Evolutionary conservation across 1,284 basidiomycete genomes (phyloP).

Genomic region (Phenoliferia sp.): DNA sequence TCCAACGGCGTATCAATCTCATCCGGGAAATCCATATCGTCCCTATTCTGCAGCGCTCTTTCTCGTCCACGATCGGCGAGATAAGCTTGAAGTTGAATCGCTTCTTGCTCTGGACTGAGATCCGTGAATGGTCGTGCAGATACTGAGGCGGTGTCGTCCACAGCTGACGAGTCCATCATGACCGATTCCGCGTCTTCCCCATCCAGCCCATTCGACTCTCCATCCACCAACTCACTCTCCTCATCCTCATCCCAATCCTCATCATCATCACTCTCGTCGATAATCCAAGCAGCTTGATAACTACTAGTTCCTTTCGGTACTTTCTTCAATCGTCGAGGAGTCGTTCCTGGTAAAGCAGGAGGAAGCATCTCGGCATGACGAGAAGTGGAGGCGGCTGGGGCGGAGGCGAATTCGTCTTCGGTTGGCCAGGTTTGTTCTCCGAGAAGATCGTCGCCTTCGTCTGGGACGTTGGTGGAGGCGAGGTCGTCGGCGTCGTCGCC

Average conservation of each 20-base stretch:
- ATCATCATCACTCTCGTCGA: conserved; percentile 65
- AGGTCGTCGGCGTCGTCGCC: conserved; percentile 77
- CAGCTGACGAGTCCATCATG: conserved; percentile 27
- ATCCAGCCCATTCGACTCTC: conserved; percentile 41
- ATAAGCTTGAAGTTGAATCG: conserved; percentile 50
- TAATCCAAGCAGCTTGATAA: conserved; percentile 90
- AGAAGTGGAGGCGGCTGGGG: conserved; percentile 39
- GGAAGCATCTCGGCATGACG: conserved; percentile 47
- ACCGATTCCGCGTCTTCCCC: conserved; percentile 48
- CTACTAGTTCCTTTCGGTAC: conserved; percentile 86
- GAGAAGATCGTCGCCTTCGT: conserved; percentile 73
- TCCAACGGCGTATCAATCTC: conserved; percentile 96
- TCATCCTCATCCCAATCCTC: conserved; percentile 44
- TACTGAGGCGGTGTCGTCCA: conserved; percentile 28
- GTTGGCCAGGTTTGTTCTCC: conserved; percentile 99
- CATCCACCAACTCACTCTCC: conserved; percentile 33
- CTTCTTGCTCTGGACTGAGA: conserved; percentile 55
- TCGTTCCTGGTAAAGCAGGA: conserved; percentile 61
- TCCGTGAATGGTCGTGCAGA: conserved; percentile 33
- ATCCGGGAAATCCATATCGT: conserved; percentile 85
- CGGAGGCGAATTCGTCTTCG: conserved; percentile 81
- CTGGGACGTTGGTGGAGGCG: conserved; percentile 63
- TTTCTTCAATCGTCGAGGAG: conserved; percentile 64
- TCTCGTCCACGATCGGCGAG: conserved; percentile 40
- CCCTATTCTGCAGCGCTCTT: conserved; percentile 43